Evolutionary conservation across 345 rosid genomes (phyloP).

Genomic region (Cardamine resedifolia): DNA sequence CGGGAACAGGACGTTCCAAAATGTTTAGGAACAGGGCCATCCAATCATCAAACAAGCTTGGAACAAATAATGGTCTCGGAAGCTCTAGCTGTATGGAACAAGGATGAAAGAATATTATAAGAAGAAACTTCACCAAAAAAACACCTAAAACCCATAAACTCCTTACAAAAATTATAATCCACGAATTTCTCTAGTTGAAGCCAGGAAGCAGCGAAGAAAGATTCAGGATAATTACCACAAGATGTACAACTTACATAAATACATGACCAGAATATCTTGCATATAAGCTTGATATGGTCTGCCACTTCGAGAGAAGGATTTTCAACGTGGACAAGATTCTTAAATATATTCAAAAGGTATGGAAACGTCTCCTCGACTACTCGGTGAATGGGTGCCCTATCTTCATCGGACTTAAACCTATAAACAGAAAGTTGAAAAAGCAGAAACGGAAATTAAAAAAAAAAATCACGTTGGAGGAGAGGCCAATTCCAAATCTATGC

Average conservation of each 20-base stretch:
- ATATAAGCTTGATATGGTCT: slow-evolving; percentile 93
- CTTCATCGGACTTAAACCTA: slow-evolving; percentile 99
- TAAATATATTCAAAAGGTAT: slow-evolving; percentile 76
- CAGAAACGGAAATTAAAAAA: not conserved
- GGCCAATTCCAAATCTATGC: not conserved
- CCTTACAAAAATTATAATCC: not conserved
- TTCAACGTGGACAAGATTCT: slow-evolving; percentile 68
- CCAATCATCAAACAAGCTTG: slow-evolving; percentile 88
- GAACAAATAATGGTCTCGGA: slow-evolving; percentile 85
- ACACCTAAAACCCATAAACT: not conserved
- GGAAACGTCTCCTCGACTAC: slow-evolving; percentile 88
- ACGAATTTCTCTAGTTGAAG: not conserved
- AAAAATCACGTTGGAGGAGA: not conserved
- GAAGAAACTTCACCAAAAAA: slow-evolving; percentile 1
- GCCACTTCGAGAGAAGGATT: slow-evolving; percentile 90
- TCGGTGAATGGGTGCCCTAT: slow-evolving; percentile 80
- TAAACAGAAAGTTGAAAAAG: slow-evolving; percentile 18
- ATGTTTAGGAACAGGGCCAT: slow-evolving; percentile 86
- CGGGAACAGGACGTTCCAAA: slow-evolving; percentile 89
- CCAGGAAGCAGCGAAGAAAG: slow-evolving; percentile 6
- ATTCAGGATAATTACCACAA: slow-evolving; percentile 8
- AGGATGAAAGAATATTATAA: slow-evolving; percentile 3
- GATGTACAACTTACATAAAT: slow-evolving; percentile 74
- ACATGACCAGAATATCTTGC: slow-evolving; percentile 99
- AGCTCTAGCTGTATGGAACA: slow-evolving; percentile 74